phyloP scores from a whole-genome alignment of 805 yeast species.

The Metschnikowia vanudenii region DNA sequence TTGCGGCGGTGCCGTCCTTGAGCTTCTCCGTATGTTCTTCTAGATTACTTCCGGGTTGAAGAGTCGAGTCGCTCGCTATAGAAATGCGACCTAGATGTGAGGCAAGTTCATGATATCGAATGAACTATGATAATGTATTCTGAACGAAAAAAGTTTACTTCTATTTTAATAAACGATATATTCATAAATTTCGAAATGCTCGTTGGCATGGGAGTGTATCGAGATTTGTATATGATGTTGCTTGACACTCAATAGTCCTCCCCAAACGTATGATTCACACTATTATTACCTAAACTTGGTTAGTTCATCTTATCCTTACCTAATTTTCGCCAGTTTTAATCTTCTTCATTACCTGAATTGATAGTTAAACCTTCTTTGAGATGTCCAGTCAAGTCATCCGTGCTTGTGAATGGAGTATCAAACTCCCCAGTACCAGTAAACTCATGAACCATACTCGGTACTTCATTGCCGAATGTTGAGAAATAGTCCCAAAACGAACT shows the following conservation, averaged over 20 bases:
- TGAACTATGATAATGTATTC: background rate
- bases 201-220: background rate
- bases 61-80: background rate
- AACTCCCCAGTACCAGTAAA: conserved; percentile 2
- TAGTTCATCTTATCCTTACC: too few relatives aligned
- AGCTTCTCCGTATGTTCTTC: conserved; percentile 56
- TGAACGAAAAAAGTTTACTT: background rate
- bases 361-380: conserved; percentile 15
- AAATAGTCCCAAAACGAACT: conserved; percentile 22
- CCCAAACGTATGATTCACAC: background rate
- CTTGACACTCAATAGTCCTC: background rate
- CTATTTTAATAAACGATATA: background rate
- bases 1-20: conserved; percentile 80
- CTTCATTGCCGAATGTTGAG: conserved; percentile 27
- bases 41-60: conserved; percentile 3
- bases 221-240: background rate
- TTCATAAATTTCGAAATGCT: background rate
- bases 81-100: background rate
- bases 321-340: background rate
- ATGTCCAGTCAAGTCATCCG: conserved; percentile 9
- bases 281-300: background rate
- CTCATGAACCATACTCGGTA: conserved; percentile 17
- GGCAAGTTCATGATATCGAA: background rate
- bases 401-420: conserved; percentile 2
- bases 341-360: conserved; percentile 1